These are phyloP conservation scores for Sesbania bispinosa DNA, from an alignment of 306 rosid species.

Conservation along the genomic window DNA sequence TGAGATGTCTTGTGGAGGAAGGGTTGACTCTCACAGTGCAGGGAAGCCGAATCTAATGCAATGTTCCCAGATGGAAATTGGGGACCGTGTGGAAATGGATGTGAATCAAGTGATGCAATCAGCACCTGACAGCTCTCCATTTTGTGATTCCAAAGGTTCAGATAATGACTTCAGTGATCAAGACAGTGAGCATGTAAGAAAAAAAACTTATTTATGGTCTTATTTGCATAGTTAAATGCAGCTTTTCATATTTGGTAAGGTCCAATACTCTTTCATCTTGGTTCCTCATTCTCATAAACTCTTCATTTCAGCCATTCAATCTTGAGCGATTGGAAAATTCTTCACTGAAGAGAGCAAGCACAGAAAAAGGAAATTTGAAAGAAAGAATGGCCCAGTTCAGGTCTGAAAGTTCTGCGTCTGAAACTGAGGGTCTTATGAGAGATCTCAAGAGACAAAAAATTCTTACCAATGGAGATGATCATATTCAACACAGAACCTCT, in stretches of 20 bases:
- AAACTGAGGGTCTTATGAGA: conserved; percentile 52
- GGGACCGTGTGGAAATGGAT: conserved; percentile 41
- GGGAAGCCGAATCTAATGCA: conserved; percentile 16
- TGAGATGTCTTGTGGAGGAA: conserved; percentile 19
- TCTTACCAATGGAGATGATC: conserved; percentile 20
- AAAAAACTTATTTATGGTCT: neutral
- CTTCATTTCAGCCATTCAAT: conserved; percentile 12
- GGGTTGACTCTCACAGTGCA: neutral
- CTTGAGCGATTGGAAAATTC: conserved; percentile 42
- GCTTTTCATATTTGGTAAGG: neutral
- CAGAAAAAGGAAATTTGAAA: conserved; percentile 29
- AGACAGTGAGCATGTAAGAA: conserved; percentile 50
- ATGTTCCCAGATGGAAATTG: conserved; percentile 21
- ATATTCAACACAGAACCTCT: conserved; percentile 13
- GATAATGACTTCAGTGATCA: conserved; percentile 56
- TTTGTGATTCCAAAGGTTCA: conserved; percentile 67
- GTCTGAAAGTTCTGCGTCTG: conserved; percentile 53
- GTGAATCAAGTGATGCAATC: conserved; percentile 45
- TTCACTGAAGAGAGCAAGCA: conserved; percentile 37
- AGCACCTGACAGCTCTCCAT: conserved; percentile 59
- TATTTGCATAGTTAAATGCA: neutral
- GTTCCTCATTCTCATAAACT: neutral
- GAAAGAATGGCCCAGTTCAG: conserved; percentile 32
- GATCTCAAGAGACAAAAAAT: conserved; percentile 55
- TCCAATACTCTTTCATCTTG: neutral